These are phyloP conservation scores for Durusdinium trenchii DNA, from an alignment of 73 alveolate species.

Conservation along the genomic window DNA sequence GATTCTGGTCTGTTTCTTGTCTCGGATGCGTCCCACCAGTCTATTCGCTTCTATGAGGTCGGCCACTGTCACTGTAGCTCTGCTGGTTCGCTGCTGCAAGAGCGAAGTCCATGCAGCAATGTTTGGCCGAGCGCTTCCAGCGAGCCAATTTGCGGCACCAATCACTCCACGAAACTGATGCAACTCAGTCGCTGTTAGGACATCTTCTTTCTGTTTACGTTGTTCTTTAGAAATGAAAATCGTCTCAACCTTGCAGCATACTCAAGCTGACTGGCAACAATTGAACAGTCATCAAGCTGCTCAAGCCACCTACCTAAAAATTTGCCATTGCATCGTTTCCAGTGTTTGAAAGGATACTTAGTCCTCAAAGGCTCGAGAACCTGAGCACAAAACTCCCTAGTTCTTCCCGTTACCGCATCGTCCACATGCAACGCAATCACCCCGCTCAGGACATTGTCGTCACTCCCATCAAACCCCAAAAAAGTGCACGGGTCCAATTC, in stretches of 20 bases:
- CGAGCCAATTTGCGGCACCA: slow-evolving; percentile 37
- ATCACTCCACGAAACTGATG: slow-evolving; percentile 6
- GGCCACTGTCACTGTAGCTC: background rate
- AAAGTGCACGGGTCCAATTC: background rate
- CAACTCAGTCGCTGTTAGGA: background rate
- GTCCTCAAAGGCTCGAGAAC: background rate
- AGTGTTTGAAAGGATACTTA: background rate
- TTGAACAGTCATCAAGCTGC: background rate
- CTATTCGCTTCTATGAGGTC: slow-evolving; percentile 28
- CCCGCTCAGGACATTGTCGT: background rate
- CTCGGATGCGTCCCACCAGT: background rate
- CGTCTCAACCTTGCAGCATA: background rate
- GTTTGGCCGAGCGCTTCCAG: background rate
- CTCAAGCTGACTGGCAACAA: background rate
- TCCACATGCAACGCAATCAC: slow-evolving; percentile 16
- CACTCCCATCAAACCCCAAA: background rate
- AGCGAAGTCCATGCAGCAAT: slow-evolving; percentile 22
- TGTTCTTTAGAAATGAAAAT: background rate
- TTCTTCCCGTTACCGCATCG: background rate
- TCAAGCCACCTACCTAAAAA: background rate
- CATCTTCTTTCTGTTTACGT: background rate
- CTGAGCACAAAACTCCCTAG: background rate
- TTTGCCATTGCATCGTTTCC: background rate
- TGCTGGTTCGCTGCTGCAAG: background rate
- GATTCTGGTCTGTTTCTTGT: background rate